Base-by-base conservation (phyloP, 208 protist species). In the Trypanosoma congolense region DNA sequence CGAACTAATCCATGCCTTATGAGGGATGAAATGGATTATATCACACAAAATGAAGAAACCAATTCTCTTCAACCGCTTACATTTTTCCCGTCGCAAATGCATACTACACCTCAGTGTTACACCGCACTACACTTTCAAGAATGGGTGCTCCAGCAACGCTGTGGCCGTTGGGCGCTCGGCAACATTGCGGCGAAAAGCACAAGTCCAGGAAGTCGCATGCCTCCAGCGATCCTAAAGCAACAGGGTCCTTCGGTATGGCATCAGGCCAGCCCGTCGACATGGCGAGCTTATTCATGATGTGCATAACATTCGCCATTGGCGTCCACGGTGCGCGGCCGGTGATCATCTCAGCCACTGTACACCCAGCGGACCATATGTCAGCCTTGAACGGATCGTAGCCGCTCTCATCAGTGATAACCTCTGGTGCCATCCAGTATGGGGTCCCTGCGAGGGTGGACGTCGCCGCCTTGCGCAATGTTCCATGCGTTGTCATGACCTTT, bases 301-400 rank as follows among this genome's bases (percentile, higher is more conserved):
- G 81, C 85, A 96, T 93, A n/a, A 93, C 72, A 61, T 91, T 92
- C 4, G 67, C 44, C 75, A 87, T 87, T 10, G 85, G 83, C 31
- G 61, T 70, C 87, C 90, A 96, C 25, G 90, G 86, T 18, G 80
- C 65, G 22, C 75, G 77, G 0, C 90, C 90, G 4, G 84, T 92
- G 57, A 95, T 79, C 88, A 95, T 95, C 76, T 95, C 84, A 30
- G 84, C 88, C 25, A 92, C 80, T 19, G 88, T 95, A 70, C 88
- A 95, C 14, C 88, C 88, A 18, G 84, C 84, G 4, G 88, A 95
- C 88, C 88, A 95, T 46, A 95, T 89, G 53, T 95, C 88, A 0
- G 88, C 88, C 70, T 91, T 90, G 65, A 92, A 92, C 4, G 84
- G 84, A 57, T 95, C 83, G 77, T 95, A 93, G 40, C 89, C 89